Percentiles rank a stretch among this genome's conserved stretches.
Conservation (phyloP, 345 rosid genomes). For the Salix koriyanagi region DNA sequence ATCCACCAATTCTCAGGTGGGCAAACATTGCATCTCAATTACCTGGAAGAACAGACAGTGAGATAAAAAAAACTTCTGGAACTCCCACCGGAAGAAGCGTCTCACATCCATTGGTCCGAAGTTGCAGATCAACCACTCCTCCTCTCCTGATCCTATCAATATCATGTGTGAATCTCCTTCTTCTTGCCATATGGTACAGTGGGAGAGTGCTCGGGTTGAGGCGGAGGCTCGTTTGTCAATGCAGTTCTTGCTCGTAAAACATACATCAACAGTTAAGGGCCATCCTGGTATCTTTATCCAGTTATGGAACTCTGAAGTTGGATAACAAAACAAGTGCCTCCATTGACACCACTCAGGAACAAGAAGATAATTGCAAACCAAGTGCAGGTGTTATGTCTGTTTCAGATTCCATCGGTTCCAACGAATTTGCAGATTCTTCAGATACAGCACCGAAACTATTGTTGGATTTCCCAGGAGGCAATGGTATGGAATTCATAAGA, state of each 20-base stretch:
- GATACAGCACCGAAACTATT: constrained; percentile 69
- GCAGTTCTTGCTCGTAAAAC: constrained; percentile 52
- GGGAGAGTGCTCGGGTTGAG: constrained; percentile 98
- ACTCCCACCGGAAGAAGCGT: constrained; percentile 88
- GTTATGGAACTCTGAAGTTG: constrained; percentile 87
- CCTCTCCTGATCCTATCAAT: constrained; percentile 30
- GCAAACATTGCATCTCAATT: constrained; percentile 92
- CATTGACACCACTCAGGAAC: constrained; percentile 1
- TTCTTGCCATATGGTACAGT: constrained; percentile 92
- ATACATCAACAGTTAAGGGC: constrained; percentile 24
- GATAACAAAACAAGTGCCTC: constrained; percentile 19
- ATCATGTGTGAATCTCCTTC: constrained; percentile 38
- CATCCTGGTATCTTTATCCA: constrained; percentile 66
- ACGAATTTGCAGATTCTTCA: constrained; percentile 60
- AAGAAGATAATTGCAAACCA: constrained; percentile 26
- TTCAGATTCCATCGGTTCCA: constrained; percentile 51
- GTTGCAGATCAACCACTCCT: constrained; percentile 72
- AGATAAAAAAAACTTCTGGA: constrained; percentile 90
- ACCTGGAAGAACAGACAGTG: constrained; percentile 95
- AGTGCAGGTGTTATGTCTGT: constrained; percentile 35
- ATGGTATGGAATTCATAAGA: constrained; percentile 23
- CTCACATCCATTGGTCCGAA: constrained; percentile 74
- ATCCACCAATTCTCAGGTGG: constrained; percentile 54
- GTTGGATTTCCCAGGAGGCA: constrained; percentile 61
- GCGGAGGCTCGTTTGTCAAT: constrained; percentile 88